Conservation (phyloP, 2,329 filamentous ascomycete genomes). For the Fusarium paranaense region DNA sequence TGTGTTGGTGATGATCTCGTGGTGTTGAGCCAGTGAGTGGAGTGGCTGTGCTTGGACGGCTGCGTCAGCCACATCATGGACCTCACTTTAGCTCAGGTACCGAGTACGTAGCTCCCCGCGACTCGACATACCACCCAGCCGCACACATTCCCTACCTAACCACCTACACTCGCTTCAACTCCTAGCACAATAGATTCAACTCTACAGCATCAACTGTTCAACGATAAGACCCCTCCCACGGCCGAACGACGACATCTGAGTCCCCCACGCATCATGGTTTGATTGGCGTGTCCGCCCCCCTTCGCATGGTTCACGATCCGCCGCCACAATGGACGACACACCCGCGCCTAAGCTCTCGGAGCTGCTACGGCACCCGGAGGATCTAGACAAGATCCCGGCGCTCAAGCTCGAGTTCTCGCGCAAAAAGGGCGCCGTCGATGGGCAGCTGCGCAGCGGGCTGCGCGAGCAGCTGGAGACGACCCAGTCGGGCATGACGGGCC, state of each 20-base stretch:
- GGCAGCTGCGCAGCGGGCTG: conserved; percentile 87
- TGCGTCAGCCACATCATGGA: conserved; percentile 32
- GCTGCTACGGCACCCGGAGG: conserved; percentile 93
- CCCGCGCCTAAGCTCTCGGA: conserved; percentile 86
- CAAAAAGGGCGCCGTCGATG: conserved; percentile 92
- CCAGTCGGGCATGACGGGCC: conserved; percentile 89
- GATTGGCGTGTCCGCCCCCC: conserved; percentile 35
- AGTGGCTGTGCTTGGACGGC: conserved; percentile 32
- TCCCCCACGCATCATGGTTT: conserved; percentile 41
- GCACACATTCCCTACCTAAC: conserved; percentile 1
- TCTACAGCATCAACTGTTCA: neutral
- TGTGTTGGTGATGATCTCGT: neutral
- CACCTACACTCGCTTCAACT: conserved; percentile 16
- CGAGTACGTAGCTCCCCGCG: conserved; percentile 31
- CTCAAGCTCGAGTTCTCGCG: conserved; percentile 93
- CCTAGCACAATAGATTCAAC: neutral
- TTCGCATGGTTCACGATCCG: conserved; percentile 38
- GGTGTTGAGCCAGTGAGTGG: neutral
- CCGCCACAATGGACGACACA: conserved; percentile 63
- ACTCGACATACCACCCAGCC: conserved; percentile 16
- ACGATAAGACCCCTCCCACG: neutral
- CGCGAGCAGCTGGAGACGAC: conserved; percentile 95
- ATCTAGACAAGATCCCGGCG: conserved; percentile 93
- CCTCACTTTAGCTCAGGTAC: conserved; percentile 13
- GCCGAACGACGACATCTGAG: neutral